These are phyloP conservation scores for Penicillium fuscoglaucum DNA, from an alignment of 2,329 filamentous ascomycete genomes.

Conservation along the genomic window DNA sequence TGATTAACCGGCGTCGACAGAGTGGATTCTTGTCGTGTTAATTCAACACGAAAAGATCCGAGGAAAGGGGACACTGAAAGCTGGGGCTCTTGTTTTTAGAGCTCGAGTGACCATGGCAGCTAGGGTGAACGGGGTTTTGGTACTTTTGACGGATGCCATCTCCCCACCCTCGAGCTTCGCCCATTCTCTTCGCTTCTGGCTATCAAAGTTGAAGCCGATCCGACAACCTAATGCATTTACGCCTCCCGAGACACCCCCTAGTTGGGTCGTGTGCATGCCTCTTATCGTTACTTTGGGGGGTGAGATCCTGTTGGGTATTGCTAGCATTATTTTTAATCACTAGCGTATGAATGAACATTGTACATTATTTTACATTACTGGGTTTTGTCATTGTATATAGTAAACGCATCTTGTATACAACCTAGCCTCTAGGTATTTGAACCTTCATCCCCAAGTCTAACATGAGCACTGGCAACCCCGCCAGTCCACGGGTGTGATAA, in stretches of 20 bases:
- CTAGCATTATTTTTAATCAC: conserved; percentile 27
- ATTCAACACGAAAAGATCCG: neutral
- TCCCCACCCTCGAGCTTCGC: conserved; percentile 1
- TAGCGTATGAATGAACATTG: conserved; percentile 27
- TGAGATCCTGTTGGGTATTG: conserved; percentile 17
- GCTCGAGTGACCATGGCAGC: conserved; percentile 11
- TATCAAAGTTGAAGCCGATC: conserved; percentile 18
- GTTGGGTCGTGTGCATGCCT: neutral
- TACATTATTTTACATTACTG: conserved; percentile 19
- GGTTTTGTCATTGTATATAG: neutral
- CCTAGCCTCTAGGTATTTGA: neutral
- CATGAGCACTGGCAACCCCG: neutral
- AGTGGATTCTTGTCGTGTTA: conserved; percentile 2
- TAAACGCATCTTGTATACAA: neutral
- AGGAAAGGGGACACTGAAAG: conserved; percentile 4
- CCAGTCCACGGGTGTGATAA: neutral
- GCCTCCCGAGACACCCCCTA: conserved; percentile 1
- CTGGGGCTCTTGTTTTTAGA: conserved; percentile 1
- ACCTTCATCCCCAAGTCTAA: neutral
- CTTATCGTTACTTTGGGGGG: conserved; percentile 7
- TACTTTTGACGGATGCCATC: conserved; percentile 21
- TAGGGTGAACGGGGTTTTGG: conserved; percentile 4
- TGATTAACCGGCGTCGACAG: conserved; percentile 17
- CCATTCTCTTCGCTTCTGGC: conserved; percentile 18
- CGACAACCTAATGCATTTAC: conserved; percentile 6